These are phyloP conservation scores for Penium margaritaceum DNA, from an alignment of 139 green algal genomes.

Conservation along the genomic window DNA sequence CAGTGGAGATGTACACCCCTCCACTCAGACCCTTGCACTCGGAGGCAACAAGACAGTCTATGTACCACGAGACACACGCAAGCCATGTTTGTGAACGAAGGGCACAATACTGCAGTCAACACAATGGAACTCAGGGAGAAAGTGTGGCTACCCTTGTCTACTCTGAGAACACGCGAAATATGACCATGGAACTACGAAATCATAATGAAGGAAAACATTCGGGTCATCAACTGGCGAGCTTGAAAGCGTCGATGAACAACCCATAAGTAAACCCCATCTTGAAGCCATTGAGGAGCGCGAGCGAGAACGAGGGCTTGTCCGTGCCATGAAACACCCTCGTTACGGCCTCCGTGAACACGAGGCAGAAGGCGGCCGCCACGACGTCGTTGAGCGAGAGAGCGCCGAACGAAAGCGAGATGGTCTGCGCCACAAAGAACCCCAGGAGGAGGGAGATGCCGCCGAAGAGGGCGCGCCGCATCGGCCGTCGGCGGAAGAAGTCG, in stretches of 20 bases:
- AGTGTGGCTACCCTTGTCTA: no score
- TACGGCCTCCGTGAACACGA: slow-evolving; percentile 36
- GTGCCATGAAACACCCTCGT: slow-evolving; percentile 22
- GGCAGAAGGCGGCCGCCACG: slow-evolving; percentile 12
- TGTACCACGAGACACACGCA: no score
- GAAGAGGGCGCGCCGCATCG: slow-evolving; percentile 8
- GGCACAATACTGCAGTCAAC: no score
- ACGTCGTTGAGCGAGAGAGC: slow-evolving; percentile 37
- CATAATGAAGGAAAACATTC: no score
- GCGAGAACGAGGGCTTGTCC: slow-evolving; percentile 6
- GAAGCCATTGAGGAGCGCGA: slow-evolving; percentile 38
- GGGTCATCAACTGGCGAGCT: slow-evolving; percentile 41
- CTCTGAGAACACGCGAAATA: no score
- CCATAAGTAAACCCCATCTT: slow-evolving; percentile 42
- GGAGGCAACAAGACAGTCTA: no score
- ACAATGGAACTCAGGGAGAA: no score
- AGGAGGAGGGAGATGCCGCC: slow-evolving; percentile 23
- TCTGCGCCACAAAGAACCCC: slow-evolving; percentile 36
- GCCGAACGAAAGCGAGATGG: slow-evolving; percentile 38
- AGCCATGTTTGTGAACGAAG: no score
- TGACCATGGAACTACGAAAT: no score
- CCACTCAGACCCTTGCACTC: no score
- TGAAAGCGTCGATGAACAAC: slow-evolving; percentile 43
- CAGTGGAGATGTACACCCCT: no score
- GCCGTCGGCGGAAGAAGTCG: no score